phyloP scores from a whole-genome alignment of 305 asterid species.

The Solanum hybrid region DNA sequence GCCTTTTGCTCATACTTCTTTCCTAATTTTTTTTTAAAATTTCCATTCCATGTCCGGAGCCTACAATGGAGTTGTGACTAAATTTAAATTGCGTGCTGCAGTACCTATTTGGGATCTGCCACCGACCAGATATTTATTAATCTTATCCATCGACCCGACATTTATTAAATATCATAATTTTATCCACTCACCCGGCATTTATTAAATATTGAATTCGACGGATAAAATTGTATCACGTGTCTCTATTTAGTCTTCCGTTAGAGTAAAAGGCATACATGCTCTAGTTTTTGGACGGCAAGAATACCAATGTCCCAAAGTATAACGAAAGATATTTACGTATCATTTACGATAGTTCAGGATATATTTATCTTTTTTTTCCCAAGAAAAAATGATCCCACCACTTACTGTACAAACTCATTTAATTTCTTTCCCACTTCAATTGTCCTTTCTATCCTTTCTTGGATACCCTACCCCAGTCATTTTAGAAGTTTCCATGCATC shows the following conservation, averaged over 20 bases:
- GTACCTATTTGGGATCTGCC: background rate
- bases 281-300: fast-evolving
- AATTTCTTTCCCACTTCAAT: background rate
- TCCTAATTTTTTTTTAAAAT: background rate
- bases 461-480: background rate
- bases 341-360: too few relatives aligned
- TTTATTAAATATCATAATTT: too few relatives aligned
- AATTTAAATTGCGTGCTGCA: too few relatives aligned
- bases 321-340: fast-evolving
- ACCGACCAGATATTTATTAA: too few relatives aligned
- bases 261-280: fast-evolving
- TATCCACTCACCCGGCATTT: fast-evolving
- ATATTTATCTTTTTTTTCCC: too few relatives aligned
- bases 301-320: fast-evolving
- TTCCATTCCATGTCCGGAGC: background rate
- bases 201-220: too few relatives aligned
- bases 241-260: too few relatives aligned
- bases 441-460: background rate
- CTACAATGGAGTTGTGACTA: fast-evolving
- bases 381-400: background rate
- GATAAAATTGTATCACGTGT: too few relatives aligned
- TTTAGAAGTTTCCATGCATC: background rate
- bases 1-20: background rate
- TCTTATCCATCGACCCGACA: fast-evolving
- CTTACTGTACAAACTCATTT: background rate